Conservation (phyloP, 805 yeast genomes). For the Pichia kluyveri region DNA sequence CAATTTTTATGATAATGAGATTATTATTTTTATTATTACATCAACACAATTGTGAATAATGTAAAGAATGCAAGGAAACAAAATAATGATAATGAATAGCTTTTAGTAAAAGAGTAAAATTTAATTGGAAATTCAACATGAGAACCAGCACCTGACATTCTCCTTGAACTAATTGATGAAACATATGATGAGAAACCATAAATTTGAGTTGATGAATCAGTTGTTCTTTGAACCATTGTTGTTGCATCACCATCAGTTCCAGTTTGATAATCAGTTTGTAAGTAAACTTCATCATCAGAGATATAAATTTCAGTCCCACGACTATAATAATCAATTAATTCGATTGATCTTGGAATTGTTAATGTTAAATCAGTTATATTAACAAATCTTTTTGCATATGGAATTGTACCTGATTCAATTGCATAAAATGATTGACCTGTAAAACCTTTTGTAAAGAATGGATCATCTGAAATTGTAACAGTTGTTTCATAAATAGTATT, state of each 20-base stretch:
- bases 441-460: neutral
- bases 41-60: neutral
- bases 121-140: neutral
- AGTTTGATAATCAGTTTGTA: conserved; percentile 9
- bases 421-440: conserved; percentile 6
- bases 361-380: conserved; percentile 20
- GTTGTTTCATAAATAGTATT: neutral
- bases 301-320: conserved; percentile 14
- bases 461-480: neutral
- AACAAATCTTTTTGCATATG: conserved; percentile 21
- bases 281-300: conserved; percentile 24
- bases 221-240: neutral
- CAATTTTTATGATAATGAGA: too few species aligned
- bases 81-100: neutral
- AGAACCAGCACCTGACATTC: conserved; percentile 1
- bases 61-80: neutral
- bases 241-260: neutral
- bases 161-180: neutral
- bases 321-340: conserved; percentile 9
- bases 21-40: neutral
- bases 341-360: conserved; percentile 15
- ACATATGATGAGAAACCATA: conserved; percentile 11
- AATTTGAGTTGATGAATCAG: neutral
- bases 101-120: neutral
- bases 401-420: conserved; percentile 24